Evolutionary conservation across 495 filamentous ascomycete genomes (phyloP), one percentile per base, ranked within the genome.

Genomic region (Tuber melanosporum): DNA sequence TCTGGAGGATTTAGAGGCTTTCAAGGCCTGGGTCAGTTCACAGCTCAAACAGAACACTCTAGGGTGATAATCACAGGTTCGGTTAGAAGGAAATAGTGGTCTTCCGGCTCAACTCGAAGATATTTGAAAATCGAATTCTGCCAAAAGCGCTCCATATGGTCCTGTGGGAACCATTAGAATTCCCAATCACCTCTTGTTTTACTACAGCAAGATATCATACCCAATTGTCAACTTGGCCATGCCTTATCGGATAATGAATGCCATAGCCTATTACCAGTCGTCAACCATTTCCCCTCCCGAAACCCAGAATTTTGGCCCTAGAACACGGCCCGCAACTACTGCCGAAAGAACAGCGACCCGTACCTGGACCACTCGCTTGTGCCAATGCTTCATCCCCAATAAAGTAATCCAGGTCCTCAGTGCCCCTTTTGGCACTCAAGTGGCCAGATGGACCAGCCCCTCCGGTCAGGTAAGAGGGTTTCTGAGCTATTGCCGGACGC

Each of bases 41-140:
- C 72, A 52, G 47, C n/a, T 71, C 22, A 74, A 26, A 12, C 36
- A 22, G 22, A 44, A 44, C 73, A 52, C 39, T 70, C 69, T 71
- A 26, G 47, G 71, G 52, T 73, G 43, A 47, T 73, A 78, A 90
- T 85, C 88, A 97, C 94, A 71, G 95, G 95, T 84, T 99, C 95
- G 72, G 95, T 99, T 74, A 99, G 91, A 70, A 99, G 90, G 85
- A 99, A 99, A 86, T 97, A 92, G 83, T 99, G 95, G 83, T 99
- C 95, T 86, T 99, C 95, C 42, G 95, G 95, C 85, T 99, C 95
- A 75, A 99, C 95, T 74, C 95, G 90, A 52, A 99, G 89, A 84
- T 99, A 99, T 84, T 98, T 98, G 88, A 99, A 99, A 85, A 99
- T 99, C 42, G 96, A 98, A 86, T 97, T 98, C 71, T 96, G 98